phyloP scores from a whole-genome alignment of 2,329 filamentous ascomycete species.

The Periglandula ipomoeae region DNA sequence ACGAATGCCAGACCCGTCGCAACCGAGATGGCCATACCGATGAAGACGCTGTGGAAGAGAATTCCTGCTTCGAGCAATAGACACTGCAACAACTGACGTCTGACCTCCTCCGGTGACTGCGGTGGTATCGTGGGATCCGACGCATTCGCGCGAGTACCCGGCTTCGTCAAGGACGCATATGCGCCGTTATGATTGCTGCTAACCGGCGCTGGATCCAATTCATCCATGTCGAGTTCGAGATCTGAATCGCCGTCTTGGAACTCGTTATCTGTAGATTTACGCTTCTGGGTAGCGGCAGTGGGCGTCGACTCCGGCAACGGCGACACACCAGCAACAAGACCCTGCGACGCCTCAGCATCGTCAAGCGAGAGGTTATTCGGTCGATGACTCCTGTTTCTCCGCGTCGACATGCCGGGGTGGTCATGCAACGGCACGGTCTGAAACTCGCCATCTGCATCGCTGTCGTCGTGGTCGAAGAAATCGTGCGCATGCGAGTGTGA shows the following conservation, averaged over 20 bases:
- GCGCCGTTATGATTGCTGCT: conserved; percentile 17
- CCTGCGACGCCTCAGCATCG: conserved; percentile 42
- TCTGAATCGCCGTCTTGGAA: conserved; percentile 43
- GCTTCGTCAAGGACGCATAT: conserved; percentile 23
- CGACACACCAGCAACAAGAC: conserved; percentile 49
- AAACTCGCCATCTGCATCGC: conserved; percentile 25
- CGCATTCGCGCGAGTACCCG: conserved; percentile 6
- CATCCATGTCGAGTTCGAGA: conserved; percentile 51
- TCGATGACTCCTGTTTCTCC: conserved; percentile 29
- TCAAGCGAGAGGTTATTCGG: conserved; percentile 41
- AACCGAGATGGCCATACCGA: conserved; percentile 78
- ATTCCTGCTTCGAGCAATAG: conserved; percentile 75
- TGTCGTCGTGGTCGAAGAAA: conserved; percentile 41
- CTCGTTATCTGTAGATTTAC: conserved; percentile 22
- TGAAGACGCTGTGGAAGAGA: conserved; percentile 77
- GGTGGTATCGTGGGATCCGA: conserved; percentile 14
- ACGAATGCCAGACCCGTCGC: conserved; percentile 71
- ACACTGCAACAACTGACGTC: conserved; percentile 65
- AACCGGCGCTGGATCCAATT: conserved; percentile 39
- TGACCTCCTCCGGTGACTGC: conserved; percentile 45
- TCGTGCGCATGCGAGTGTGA: conserved; percentile 45
- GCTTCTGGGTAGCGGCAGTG: conserved; percentile 12
- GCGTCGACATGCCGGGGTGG: conserved; percentile 24
- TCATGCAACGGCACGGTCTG: conserved; percentile 14
- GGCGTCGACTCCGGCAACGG: conserved; percentile 49